Base-by-base conservation (phyloP, 805 yeast species). In the Metschnikowia lachancei region DNA sequence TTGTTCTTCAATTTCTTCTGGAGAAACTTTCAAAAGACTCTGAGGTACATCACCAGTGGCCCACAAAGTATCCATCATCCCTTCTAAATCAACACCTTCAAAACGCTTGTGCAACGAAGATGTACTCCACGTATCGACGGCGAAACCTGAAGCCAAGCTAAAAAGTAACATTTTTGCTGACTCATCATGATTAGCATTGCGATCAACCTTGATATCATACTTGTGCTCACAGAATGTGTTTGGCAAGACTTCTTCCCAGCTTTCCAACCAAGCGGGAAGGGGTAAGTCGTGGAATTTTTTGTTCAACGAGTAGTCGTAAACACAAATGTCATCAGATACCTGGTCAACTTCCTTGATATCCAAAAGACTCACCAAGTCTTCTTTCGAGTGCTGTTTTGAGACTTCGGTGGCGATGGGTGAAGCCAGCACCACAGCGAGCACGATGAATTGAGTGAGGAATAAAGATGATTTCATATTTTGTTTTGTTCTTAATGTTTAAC, bases 71-170 rank as follows among this genome's bases (percentile, higher is more conserved):
- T 30, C n/a, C 47, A 38, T 34, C 47, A 44, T 44, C 6, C 16
- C 29, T 17, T 44, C 43, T 39, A 44, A 38, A 8, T 38, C 28
- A 10, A 31, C 20, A 1, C 31, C 22, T 26, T 22, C 43, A 14
- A 44, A 44, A 10, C 47, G 18, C 30, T 39, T 44, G 19, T 34
- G 39, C 18, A 44, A 28, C 12, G 34, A n/a, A 12, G 38, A 20
- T 12, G 32, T 17, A 18, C 38, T 30, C 47, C 47, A 44, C 2
- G 20, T 10, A 3, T 39, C 39, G 4, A 44, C 41, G 11, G 38
- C 37, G 19, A 17, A 44, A 8, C 47, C 47, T 2, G 47, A 44
- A 3, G 43, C 47, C 43, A 44, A 38, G 16, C 47, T 44, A 31
- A 44, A 44, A 18, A 34, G 36, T 22, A 44, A 28, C 39, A 33